phyloP scores from a whole-genome alignment of 345 rosid genomes.

The Noccaea bulbosa region DNA sequence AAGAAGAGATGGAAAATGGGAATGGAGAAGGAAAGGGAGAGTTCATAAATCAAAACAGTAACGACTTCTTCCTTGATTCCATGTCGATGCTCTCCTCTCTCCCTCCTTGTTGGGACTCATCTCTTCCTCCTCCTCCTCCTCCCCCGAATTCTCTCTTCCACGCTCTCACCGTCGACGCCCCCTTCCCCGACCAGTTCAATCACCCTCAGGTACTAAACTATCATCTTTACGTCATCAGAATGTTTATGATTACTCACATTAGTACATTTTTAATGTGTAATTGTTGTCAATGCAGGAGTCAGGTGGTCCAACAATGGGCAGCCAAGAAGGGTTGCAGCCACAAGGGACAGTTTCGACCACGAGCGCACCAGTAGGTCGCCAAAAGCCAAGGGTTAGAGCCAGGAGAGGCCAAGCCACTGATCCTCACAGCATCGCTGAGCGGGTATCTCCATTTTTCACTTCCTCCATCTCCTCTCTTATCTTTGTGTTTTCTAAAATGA shows the following conservation, averaged over 20 bases:
- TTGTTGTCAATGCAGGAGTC: conserved; percentile 42
- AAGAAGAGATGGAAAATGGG: conserved; percentile 42
- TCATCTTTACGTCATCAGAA: background rate
- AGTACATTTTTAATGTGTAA: background rate
- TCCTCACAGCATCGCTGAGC: conserved; percentile 97
- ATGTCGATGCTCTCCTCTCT: conserved; percentile 83
- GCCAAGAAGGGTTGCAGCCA: conserved; percentile 47
- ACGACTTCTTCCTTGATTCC: conserved; percentile 79
- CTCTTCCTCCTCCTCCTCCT: conserved; percentile 49
- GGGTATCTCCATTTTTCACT: conserved; percentile 50
- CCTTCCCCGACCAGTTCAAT: conserved; percentile 71
- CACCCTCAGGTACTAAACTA: conserved; percentile 51
- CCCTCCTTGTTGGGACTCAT: conserved; percentile 55
- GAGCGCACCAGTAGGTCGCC: conserved; percentile 59
- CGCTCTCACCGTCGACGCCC: conserved; percentile 47
- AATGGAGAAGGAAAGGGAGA: conserved; percentile 46
- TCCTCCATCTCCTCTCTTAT: background rate
- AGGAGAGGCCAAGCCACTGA: conserved; percentile 99
- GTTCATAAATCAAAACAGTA: conserved; percentile 44
- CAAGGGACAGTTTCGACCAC: conserved; percentile 64
- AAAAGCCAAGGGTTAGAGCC: conserved; percentile 86
- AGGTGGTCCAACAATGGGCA: conserved; percentile 47
- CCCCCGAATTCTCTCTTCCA: conserved; percentile 51
- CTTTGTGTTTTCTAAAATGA: conserved; percentile 12
- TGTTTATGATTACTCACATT: background rate